Base-by-base conservation (phyloP, 768 basidiomycete genomes). In the Xerocomus brunneocitrinus region DNA sequence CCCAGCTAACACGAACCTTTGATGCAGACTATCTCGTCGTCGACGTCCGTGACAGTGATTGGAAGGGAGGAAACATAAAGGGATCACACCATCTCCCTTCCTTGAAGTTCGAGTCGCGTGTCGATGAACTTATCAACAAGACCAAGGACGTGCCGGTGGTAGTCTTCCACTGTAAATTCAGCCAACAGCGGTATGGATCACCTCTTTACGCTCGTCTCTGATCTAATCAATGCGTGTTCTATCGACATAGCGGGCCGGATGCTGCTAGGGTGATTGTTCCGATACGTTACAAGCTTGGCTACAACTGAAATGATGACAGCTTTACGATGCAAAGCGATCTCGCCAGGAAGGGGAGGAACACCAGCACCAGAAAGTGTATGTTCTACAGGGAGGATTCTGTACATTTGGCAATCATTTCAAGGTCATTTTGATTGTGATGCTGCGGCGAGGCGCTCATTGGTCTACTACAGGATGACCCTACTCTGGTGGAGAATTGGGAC, bases 21-120 rank as follows among this genome's bases (percentile, higher is more conserved):
- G 30, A 12, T 35, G 40, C 47, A 69, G 88, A 91, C 64, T 92
- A 84, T 64, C 67, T 85, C 30, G 77, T 93, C 41, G 79, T 93
- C 38, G 91, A 93, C 66, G 91, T 93, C 31, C 84, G 91, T n/a
- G 90, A 91, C 66, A 80, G 84, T 52, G 91, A 93, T 58, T 88
- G 77, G 68, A 73, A 65, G 10, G 91, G 91, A 58, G 91, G 91
- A 35, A 86, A 92, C 65, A 89, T 93, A 67, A 82, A 78, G 58
- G 77, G 79, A 56, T 76, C 80, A 39, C 62, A 79, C 53, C 81
- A 88, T 62, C 63, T 76, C 32, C 91, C 91, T 1, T 87, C 87
- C 8, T 55, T 65, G 28, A 75, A 74, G 46, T 90, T 91, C 67
- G 65, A 78, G 34, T 70, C 66, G 47, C 76, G 70, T 22, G 81